Base-by-base conservation (phyloP, 805 yeast species). In the Jamesozyma gamospora region DNA sequence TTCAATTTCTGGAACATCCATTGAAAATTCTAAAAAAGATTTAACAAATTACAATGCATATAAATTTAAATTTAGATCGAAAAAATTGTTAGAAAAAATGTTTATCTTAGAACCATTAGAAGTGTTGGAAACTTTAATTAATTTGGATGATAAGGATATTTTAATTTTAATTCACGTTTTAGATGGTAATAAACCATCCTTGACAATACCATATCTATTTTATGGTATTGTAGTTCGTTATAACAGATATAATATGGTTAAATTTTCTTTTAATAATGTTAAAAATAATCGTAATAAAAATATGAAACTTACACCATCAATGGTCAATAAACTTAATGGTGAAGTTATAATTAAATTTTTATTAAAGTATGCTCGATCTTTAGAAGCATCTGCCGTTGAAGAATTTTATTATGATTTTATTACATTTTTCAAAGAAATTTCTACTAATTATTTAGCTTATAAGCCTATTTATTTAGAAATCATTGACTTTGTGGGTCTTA, bases 141-240 rank as follows among this genome's bases (percentile, higher is more conserved):
- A 56, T 14, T 51, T 60, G 10, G 60, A 58, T 16, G 45, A 45
- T 4, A 49, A 50, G 14, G 49, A 56, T 21, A 45, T 52, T 4
- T 49, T 49, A 19, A 47, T 57, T 7, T 50, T 71, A 5, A 64
- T 76, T 11, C 86, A 83, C 55, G 79, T 82, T 2, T 62, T 88
- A 36, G 96, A 88, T 60, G 90, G 92, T 0, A 82, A 94, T 7
- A 74, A 83, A 46, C 82, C 94, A 0, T 82, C 77, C 41, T 51
- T 74, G 4, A 82, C 94, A 0, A 63, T 86, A 12, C 88, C 94
- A 0, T 71, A 74, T 48, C 62, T 87, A 4, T 66, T 84, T 47
- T 68, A 73, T 28, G 52, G 61, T 15, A 39, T 58, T 12, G 48
- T 58, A 7, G 32, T 40, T 29, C 52, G 63, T 28, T 53, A 52